Conservation (phyloP, 2,329 filamentous ascomycete species). For the Nemania sp. region DNA sequence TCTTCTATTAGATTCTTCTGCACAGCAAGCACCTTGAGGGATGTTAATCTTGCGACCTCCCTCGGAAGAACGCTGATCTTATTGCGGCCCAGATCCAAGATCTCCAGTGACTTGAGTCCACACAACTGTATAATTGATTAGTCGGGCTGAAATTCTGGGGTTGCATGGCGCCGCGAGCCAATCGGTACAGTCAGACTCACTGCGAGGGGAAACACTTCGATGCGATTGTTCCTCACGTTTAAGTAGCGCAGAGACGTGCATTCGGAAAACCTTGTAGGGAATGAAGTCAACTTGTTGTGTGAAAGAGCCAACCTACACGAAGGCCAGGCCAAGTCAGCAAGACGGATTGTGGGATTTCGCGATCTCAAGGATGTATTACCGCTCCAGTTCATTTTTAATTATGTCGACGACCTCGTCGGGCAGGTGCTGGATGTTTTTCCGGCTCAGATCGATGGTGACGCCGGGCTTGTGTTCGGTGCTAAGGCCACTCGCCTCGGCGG, state of each 20-base stretch:
- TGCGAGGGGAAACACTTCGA: conserved; percentile 63
- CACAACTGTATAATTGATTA: conserved; percentile 65
- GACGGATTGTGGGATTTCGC: background rate
- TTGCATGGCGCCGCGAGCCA: conserved; percentile 13
- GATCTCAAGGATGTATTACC: conserved; percentile 50
- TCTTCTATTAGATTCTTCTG: conserved; percentile 86
- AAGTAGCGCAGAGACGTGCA: conserved; percentile 78
- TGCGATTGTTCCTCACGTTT: conserved; percentile 76
- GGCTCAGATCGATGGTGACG: conserved; percentile 77
- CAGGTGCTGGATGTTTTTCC: conserved; percentile 70
- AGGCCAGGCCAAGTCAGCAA: conserved; percentile 27
- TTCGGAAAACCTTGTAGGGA: conserved; percentile 72
- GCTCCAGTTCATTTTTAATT: conserved; percentile 73
- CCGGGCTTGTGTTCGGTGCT: conserved; percentile 68
- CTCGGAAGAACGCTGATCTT: conserved; percentile 76
- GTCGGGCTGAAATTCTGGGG: conserved; percentile 5
- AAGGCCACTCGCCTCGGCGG: conserved; percentile 61
- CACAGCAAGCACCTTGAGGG: conserved; percentile 85
- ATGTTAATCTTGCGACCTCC: conserved; percentile 78
- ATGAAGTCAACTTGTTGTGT: conserved; percentile 74
- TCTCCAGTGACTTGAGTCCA: conserved; percentile 83
- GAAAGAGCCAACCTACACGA: conserved; percentile 70
- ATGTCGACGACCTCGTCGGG: conserved; percentile 76
- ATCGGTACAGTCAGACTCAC: conserved; percentile 45
- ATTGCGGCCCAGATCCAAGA: conserved; percentile 89